phyloP scores from a whole-genome alignment of 2,329 filamentous ascomycete species.

The Calonectria montana region DNA sequence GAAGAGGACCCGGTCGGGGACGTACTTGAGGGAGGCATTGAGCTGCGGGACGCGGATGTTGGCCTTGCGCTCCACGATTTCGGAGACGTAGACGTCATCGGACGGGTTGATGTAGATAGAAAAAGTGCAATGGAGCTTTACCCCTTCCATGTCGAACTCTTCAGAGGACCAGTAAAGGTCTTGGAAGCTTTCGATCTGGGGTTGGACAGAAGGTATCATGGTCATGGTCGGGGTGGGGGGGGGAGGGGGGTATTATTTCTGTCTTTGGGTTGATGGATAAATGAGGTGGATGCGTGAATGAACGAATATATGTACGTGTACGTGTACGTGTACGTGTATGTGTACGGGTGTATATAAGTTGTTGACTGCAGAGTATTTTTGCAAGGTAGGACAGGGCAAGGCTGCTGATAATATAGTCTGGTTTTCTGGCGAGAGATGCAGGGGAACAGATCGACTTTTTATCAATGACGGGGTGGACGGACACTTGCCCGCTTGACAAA shows the following conservation, averaged over 20 bases:
- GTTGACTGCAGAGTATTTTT: neutral
- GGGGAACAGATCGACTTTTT: neutral
- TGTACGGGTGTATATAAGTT: neutral
- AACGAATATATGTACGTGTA: neutral
- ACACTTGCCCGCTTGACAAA: neutral
- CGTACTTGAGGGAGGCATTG: slow-evolving; percentile 17
- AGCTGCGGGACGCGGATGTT: slow-evolving; percentile 20
- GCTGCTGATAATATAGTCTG: too few species aligned
- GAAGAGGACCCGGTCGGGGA: slow-evolving; percentile 20
- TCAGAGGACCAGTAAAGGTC: slow-evolving; percentile 28
- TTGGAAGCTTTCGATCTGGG: slow-evolving; percentile 17
- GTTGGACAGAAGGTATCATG: neutral
- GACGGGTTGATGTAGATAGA: slow-evolving; percentile 31
- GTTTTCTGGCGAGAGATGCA: too few species aligned
- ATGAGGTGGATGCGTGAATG: neutral
- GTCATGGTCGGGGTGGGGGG: too few species aligned
- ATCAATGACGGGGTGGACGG: neutral
- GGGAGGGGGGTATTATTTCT: neutral
- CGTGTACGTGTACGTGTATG: neutral
- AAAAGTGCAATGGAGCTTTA: slow-evolving; percentile 37
- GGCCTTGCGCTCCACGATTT: slow-evolving; percentile 14
- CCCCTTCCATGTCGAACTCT: slow-evolving; percentile 24
- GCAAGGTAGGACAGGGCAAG: too few species aligned
- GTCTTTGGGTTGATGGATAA: too few species aligned
- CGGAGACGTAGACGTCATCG: neutral